phyloP scores from a whole-genome alignment of 139 green algal species.

The Medakamo hakoo region DNA sequence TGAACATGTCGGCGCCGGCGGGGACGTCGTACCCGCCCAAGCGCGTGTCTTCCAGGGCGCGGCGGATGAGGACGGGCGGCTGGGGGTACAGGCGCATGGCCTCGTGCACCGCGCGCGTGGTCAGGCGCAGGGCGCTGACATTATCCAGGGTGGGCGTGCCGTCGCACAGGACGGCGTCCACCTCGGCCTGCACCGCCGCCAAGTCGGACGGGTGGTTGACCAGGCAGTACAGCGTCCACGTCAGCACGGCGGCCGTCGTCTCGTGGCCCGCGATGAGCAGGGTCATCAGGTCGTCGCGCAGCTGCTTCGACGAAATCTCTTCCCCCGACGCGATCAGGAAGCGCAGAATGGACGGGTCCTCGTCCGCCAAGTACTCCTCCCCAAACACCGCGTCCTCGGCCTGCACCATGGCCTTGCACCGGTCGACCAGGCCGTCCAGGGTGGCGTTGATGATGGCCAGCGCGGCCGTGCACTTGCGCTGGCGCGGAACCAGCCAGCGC shows the following conservation, averaged over 20 bases:
- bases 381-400: conserved; percentile 77
- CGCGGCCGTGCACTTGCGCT: conserved; percentile 40
- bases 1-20: conserved; percentile 70
- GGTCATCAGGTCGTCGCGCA: conserved; percentile 96
- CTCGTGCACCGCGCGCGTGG: conserved; percentile 69
- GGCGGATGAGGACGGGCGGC: conserved; percentile 83
- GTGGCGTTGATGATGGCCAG: conserved; percentile 59
- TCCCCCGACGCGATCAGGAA: conserved; percentile 81
- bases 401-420: conserved; percentile 67
- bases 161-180: conserved; percentile 54
- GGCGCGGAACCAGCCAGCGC: conserved; percentile 38
- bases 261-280: conserved; percentile 95
- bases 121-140: conserved; percentile 40
- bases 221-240: conserved; percentile 80
- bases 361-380: conserved; percentile 83
- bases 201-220: conserved; percentile 45
- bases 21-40: conserved; percentile 24
- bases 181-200: conserved; percentile 34
- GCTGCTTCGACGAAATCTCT: conserved; percentile 84
- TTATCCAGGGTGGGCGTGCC: conserved; percentile 45
- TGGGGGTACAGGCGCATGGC: conserved; percentile 89
- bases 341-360: conserved; percentile 86
- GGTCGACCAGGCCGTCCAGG: conserved; percentile 69
- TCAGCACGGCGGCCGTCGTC: conserved; percentile 90
- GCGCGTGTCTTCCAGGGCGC: conserved; percentile 38